A percentile compares a stretch with the other conserved stretches of the same genome.
Conservation (phyloP, 345 rosid species). For the Citropsis articulata region DNA sequence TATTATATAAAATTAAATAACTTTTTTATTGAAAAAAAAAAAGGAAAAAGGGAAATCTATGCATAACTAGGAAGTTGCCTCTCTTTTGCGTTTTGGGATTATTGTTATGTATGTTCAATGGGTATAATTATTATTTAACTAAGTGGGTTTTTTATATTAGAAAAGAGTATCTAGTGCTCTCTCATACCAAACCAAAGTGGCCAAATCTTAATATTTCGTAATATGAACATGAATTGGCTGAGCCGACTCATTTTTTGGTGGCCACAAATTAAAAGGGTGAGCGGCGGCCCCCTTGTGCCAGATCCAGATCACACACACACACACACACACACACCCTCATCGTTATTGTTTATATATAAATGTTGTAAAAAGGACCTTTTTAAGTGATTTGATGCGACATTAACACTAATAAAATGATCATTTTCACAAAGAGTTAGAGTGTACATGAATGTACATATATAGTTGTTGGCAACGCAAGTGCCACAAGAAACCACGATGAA, state of each 20-base stretch:
- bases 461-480: background rate
- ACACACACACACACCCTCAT: too few species aligned
- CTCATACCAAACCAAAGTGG: background rate
- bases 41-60: background rate
- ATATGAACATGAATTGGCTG: background rate
- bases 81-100: background rate
- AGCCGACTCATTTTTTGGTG: conserved; percentile 1
- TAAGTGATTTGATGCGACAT: too few species aligned
- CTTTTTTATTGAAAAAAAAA: too few species aligned
- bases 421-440: too few species aligned
- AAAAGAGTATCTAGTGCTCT: background rate
- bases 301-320: background rate
- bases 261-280: background rate
- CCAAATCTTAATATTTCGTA: background rate
- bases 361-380: background rate
- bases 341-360: background rate
- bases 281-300: background rate
- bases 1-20: too few species aligned
- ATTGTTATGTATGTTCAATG: background rate
- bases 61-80: background rate
- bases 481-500: background rate
- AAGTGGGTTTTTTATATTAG: background rate
- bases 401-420: too few species aligned
- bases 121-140: background rate
- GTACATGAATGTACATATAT: too few species aligned